These are phyloP conservation scores for Salicornia ramosissima DNA, from an alignment of 148 eudicot genomes.

Conservation along the genomic window DNA sequence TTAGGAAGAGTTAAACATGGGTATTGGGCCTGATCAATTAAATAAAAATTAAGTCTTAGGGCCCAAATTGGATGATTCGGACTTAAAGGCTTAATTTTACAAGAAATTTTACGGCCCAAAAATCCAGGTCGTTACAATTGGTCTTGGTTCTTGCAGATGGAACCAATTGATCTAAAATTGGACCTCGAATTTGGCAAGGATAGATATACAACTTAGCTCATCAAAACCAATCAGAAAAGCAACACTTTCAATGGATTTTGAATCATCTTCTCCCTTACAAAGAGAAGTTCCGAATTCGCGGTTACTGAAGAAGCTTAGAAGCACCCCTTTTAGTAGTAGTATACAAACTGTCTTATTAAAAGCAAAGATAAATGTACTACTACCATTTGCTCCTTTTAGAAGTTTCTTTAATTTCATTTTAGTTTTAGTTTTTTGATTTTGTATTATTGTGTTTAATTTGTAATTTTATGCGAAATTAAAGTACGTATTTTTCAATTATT, in stretches of 20 bases:
- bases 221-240: slow-evolving; percentile 36
- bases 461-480: too few relatives aligned
- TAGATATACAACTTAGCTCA: slow-evolving; percentile 46
- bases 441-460: too few relatives aligned
- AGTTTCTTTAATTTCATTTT: too few relatives aligned
- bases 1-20: too few relatives aligned
- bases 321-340: slow-evolving; percentile 51
- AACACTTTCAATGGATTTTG: slow-evolving; percentile 39
- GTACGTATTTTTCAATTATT: too few relatives aligned
- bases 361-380: slow-evolving; percentile 79
- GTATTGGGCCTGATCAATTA: too few relatives aligned
- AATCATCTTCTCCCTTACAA: slow-evolving; percentile 35
- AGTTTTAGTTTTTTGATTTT: too few relatives aligned
- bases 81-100: too few relatives aligned
- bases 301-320: slow-evolving; percentile 39
- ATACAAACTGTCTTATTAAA: slow-evolving; percentile 57
- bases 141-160: slow-evolving; percentile 40
- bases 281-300: slow-evolving; percentile 37
- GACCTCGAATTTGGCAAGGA: slow-evolving; percentile 71
- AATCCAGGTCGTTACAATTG: too few relatives aligned
- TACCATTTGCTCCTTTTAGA: slow-evolving; percentile 90
- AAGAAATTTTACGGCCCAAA: too few relatives aligned
- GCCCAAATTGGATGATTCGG: too few relatives aligned
- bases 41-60: too few relatives aligned
- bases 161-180: slow-evolving; percentile 43